Conservation (phyloP, 2,329 filamentous ascomycete genomes). For the Paracamarosporium sp. region DNA sequence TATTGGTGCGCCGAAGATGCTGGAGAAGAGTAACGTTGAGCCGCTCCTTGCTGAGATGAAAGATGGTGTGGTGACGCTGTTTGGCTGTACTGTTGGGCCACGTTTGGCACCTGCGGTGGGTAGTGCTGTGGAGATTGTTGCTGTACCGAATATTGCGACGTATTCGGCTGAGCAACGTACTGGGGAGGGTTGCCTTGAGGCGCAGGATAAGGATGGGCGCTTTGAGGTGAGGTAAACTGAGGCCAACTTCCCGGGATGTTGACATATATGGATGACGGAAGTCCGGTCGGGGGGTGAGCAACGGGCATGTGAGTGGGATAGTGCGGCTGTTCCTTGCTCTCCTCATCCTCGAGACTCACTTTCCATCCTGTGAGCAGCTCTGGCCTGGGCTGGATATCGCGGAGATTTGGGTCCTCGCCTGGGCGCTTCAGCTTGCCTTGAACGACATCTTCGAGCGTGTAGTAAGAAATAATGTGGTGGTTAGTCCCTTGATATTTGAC, state of each 20-base stretch:
- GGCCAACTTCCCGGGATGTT: conserved; percentile 43
- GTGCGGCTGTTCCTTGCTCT: conserved; percentile 42
- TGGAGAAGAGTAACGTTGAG: conserved; percentile 28
- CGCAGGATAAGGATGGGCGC: conserved; percentile 30
- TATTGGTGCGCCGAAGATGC: conserved; percentile 26
- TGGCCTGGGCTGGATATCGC: conserved; percentile 39
- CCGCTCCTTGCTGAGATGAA: conserved; percentile 24
- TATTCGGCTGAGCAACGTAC: conserved; percentile 25
- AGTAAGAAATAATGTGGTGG: conserved; percentile 90
- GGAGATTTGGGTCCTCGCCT: conserved; percentile 40
- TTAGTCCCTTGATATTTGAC: conserved; percentile 75
- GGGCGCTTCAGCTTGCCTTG: conserved; percentile 44
- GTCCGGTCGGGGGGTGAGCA: not conserved
- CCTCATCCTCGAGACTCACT: conserved; percentile 46
- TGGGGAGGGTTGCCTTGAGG: conserved; percentile 23
- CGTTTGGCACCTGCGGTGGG: conserved; percentile 5
- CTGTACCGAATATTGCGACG: conserved; percentile 31
- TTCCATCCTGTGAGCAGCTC: conserved; percentile 46
- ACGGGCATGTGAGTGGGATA: conserved; percentile 29
- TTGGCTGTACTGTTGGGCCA: conserved; percentile 28
- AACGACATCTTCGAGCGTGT: conserved; percentile 79
- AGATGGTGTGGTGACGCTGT: conserved; percentile 36
- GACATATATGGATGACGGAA: conserved; percentile 29
- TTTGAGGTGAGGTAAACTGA: conserved; percentile 35
- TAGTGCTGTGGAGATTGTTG: conserved; percentile 21